These are phyloP conservation scores for Fagus sylvatica DNA, from an alignment of 306 rosid species.

Conservation along the genomic window DNA sequence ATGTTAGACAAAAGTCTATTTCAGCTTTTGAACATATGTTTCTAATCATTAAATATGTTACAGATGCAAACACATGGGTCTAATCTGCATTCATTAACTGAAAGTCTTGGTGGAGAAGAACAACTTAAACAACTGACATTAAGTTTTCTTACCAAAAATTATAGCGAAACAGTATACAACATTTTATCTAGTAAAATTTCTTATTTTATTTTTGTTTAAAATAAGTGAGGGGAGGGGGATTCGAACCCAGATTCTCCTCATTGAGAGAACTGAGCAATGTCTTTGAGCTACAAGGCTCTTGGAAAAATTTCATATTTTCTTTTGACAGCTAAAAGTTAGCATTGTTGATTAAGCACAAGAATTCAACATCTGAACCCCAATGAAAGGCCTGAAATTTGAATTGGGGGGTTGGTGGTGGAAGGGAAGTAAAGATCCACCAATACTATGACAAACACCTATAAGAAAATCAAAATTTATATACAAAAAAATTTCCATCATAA, in stretches of 20 bases:
- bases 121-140: background rate
- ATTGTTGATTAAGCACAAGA: background rate
- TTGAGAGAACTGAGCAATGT: too few species aligned
- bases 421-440: background rate
- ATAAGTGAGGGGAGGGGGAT: too few species aligned
- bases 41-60: background rate
- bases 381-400: too few species aligned
- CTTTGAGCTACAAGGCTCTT: too few species aligned
- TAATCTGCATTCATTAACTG: background rate
- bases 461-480: background rate
- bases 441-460: background rate
- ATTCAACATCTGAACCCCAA: background rate
- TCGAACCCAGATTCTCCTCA: too few species aligned
- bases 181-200: background rate
- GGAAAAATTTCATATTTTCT: background rate
- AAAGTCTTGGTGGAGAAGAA: background rate
- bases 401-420: too few species aligned
- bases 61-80: background rate
- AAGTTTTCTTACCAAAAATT: background rate
- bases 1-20: background rate
- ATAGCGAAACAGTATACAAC: background rate
- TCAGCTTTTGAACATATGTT: background rate
- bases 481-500: background rate
- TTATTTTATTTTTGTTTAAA: background rate
- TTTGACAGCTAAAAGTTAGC: background rate